Conservation (phyloP, 192 early-diverging fungal genomes). For the Bifiguratus adelaidae region DNA sequence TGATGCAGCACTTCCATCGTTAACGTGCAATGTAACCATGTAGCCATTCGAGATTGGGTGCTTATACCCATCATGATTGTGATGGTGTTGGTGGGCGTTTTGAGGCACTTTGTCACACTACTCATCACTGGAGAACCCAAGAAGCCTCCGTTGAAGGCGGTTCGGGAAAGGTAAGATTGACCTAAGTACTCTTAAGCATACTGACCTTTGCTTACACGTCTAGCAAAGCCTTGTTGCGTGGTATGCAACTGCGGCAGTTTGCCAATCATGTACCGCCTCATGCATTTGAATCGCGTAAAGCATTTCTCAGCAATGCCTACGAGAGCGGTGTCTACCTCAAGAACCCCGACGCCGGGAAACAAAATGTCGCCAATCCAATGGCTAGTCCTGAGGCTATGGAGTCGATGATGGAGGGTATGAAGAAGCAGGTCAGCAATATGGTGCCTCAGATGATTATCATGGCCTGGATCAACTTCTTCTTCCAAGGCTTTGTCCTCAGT, state of each 20-base stretch:
- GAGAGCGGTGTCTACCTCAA: constrained; percentile 80
- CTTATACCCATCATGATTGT: constrained; percentile 94
- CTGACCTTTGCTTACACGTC: not conserved
- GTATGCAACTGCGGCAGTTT: constrained; percentile 54
- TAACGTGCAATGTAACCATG: not conserved
- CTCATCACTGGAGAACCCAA: constrained; percentile 80
- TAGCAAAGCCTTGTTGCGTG: constrained; percentile 67
- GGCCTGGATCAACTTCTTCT: constrained; percentile 99
- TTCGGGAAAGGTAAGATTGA: constrained; percentile 62
- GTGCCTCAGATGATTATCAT: constrained; percentile 98
- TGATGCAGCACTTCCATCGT: not conserved
- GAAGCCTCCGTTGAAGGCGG: constrained; percentile 62
- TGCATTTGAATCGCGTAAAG: constrained; percentile 65
- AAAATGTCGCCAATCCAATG: constrained; percentile 71
- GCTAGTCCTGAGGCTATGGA: constrained; percentile 88
- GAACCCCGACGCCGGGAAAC: constrained; percentile 56
- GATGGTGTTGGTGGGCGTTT: constrained; percentile 94
- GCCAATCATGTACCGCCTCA: constrained; percentile 55
- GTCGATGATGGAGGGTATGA: constrained; percentile 96
- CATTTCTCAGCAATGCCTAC: constrained; percentile 63
- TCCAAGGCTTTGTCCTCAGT: constrained; percentile 94
- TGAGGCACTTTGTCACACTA: constrained; percentile 85
- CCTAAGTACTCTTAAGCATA: not conserved
- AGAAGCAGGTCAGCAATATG: constrained; percentile 95
- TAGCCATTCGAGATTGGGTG: constrained; percentile 85